Base-by-base conservation (phyloP, 345 rosid species). In the Salix brachista region DNA sequence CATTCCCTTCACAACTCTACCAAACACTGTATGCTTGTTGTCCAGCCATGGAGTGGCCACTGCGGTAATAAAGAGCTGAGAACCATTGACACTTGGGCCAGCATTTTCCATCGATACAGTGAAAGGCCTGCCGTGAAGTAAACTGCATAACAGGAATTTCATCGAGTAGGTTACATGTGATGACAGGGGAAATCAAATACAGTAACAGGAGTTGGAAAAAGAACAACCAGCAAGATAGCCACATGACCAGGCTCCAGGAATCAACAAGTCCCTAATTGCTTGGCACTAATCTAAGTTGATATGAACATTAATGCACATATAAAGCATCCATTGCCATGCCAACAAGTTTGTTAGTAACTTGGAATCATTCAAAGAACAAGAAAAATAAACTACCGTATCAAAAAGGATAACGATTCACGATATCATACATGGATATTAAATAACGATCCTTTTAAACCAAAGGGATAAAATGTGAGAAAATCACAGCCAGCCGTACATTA, bases 1-100 rank as follows among this genome's bases (percentile, higher is more conserved):
- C 98, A 96, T 96, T 81, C 97, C 98, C 81, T 92, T 94, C 2
- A 83, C 83, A 56, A 94, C 97, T 87, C 97, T 88, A 72, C 99
- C 99, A 72, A 94, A 96, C 67, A 96, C 98, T 0, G 97, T 94
- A 80, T 96, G 97, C 87, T 92, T 94, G 83, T 92, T 94, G 86
- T 94, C 98, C 84, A 92, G 86, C 99, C 99, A 96, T 18, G 97
- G 96, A 25, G 99, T 96, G 41, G 99, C 98, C 75, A 92, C 98
- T 3, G 99, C 92, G 75, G 99, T 94, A 81, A 96, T 88, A 71
- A 96, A 96, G 85, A 96, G 90, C 81, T 94, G 98, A 1, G 98
- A 91, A 68, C 99, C 98, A 71, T 93, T 96, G 42, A 98, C 87
- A 84, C 92, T 96, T 71, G 88, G 90, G 58, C 95, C 97, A 26